Conservation (phyloP, 2,329 filamentous ascomycete species). For the Neurospora crassa region DNA sequence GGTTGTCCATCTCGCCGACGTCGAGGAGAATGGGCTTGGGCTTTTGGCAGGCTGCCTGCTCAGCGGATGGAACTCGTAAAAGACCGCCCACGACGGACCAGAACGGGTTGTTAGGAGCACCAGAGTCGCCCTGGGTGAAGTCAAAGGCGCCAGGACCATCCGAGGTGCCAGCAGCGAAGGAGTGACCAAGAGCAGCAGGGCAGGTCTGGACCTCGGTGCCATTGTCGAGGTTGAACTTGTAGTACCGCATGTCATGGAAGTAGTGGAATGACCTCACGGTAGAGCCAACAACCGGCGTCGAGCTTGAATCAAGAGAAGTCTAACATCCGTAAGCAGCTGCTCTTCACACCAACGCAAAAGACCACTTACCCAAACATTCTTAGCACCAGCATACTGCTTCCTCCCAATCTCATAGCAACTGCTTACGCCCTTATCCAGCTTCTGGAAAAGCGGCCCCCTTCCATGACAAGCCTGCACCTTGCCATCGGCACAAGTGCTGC, state of each 20-base stretch:
- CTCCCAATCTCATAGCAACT: constrained; percentile 68
- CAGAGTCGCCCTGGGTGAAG: constrained; percentile 75
- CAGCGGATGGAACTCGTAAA: constrained; percentile 56
- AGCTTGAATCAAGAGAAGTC: constrained; percentile 35
- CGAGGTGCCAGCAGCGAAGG: constrained; percentile 81
- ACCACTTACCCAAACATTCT: constrained; percentile 29
- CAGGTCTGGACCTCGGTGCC: constrained; percentile 65
- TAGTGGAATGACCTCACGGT: constrained; percentile 71
- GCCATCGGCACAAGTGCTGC: constrained; percentile 67
- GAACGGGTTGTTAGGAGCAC: constrained; percentile 62
- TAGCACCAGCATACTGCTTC: constrained; percentile 55
- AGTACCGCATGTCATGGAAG: constrained; percentile 69
- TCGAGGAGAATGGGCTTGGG: constrained; percentile 82
- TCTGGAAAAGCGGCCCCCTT: constrained; percentile 56
- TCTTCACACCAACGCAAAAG: not conserved
- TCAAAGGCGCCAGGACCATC: constrained; percentile 85
- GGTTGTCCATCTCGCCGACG: constrained; percentile 63
- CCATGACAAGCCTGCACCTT: constrained; percentile 60
- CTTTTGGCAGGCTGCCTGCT: constrained; percentile 65
- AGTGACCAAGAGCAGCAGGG: constrained; percentile 77
- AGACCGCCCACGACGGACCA: constrained; percentile 67
- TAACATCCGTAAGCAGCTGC: constrained; percentile 25
- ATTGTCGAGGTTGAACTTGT: constrained; percentile 62
- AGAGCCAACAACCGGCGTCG: constrained; percentile 48
- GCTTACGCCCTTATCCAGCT: constrained; percentile 60